Base-by-base conservation (phyloP, 2,329 filamentous ascomycete species). In the Helotiales sp. region DNA sequence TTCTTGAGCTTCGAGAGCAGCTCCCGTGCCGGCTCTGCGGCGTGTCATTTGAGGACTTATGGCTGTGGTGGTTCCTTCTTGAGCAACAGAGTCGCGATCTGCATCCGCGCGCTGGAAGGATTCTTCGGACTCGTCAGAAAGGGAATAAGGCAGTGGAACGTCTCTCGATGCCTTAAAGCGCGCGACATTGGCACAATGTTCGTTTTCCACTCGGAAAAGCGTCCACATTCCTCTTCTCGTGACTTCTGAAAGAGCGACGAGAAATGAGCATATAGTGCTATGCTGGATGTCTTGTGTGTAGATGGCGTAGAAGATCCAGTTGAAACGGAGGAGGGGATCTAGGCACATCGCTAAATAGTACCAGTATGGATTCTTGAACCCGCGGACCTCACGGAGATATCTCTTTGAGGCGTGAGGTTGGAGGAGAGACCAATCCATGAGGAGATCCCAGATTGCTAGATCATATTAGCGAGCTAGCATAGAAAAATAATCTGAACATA, bases 351-450 rank as follows among this genome's bases (percentile, higher is more conserved):
- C 90, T 5, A 75, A 72, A 71, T 98, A 99, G 77, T 99, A 99
- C 40, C 87, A 79, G 88, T 90, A 95, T 3, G 82, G 79, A 12
- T 80, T 80, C 69, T 93, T 93, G 67, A 95, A 89, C 0, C 88
- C 92, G 0, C 95, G 81, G 8, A 90, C 87, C 58, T 93, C 85
- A 6, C 95, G 88, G 10, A 97, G 82, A 49, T 87, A 80, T 1
- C 77, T 81, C 63, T 89, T 79, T 10, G 83, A 82, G 0, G 90
- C 84, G 55, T 87, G 84, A 0, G 88, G 81, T 66, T 97, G 92
- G 2, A 93, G 81, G n/a, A 97, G 80, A 58, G 89, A 95, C 81
- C 95, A 98, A 73, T 99, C 95, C 90, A 98, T 97, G 63, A 91
- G 86, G 1, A 99, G 76, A 71, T 99, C 95, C 95, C 95, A 99